Base-by-base conservation (phyloP, 2,329 filamentous ascomycete species). In the Nemania diffusa region DNA sequence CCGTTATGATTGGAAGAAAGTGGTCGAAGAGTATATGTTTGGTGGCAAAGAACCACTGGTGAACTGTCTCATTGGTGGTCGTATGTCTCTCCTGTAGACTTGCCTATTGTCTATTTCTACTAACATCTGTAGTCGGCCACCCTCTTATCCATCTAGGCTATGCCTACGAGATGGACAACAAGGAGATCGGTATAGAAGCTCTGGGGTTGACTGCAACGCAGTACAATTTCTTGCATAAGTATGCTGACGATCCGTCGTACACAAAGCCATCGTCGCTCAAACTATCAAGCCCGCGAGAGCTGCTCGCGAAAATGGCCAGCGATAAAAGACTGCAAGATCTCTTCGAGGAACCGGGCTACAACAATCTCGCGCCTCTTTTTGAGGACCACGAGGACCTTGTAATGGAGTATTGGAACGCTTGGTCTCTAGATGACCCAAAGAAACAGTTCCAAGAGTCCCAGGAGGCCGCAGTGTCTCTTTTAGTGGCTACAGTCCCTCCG, bases 61-160 rank as follows among this genome's bases (percentile, higher is more conserved):
- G 74, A 92, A 97, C 80, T 90, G 91, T 42, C 81, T 97, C 44
- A 88, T 97, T 61, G 86, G 90, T 51, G 93, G 93, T 61, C 86
- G 93, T 96, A 87, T 64, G 92, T 81, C 34, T 60, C 22, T 46
- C 26, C 61, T 59, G 37, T 44, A 29, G 34, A 20, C 42, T 15
- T 55, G 52, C 71, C 29, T 17, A 57, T 62, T 62, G 13, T 8
- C 48, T 22, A 50, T 56, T n/a, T 61, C 24, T 52, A 66, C 78
- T 82, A 59, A 81, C 71, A 57, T 27, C 62, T 27, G 4, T 71
- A 95, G 92, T 97, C 68, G 95, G 91, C 20, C 93, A 97, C 74
- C 92, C 95, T 1, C 83, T 98, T n/a, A 96, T 98, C 65, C 96
- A 98, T 75, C 85, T 99, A 2, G 94, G 90, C n/a, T 97, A 97